Evolutionary conservation across 148 eudicot species (phyloP).

Genomic region (Chenopodium suecicum): DNA sequence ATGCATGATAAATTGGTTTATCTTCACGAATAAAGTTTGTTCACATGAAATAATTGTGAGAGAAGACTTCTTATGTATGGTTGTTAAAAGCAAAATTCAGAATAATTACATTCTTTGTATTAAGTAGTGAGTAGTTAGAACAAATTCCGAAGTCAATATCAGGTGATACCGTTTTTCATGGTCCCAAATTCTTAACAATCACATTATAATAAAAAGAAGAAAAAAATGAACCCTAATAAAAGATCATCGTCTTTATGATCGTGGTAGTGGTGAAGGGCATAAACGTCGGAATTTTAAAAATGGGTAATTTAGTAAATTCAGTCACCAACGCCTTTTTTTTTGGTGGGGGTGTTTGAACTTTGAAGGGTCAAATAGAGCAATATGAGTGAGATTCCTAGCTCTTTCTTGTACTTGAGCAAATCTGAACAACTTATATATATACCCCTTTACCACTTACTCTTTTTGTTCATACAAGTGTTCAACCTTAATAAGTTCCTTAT

Average conservation of each 20-base stretch:
- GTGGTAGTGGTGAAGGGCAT: too few relatives aligned
- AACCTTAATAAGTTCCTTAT: not conserved
- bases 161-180: not conserved
- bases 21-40: not conserved
- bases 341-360: not conserved
- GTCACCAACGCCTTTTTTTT: not conserved
- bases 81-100: not conserved
- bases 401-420: conserved; percentile 11
- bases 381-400: conserved; percentile 12
- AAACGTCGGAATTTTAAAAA: not conserved
- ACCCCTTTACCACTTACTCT: not conserved
- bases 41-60: conserved; percentile 20
- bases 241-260: not conserved
- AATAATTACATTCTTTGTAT: not conserved
- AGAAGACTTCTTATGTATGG: not conserved
- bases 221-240: not conserved
- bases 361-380: not conserved
- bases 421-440: conserved; percentile 15
- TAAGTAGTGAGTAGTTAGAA: not conserved
- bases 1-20: not conserved
- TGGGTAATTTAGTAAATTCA: not conserved
- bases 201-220: too few relatives aligned
- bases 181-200: too few relatives aligned
- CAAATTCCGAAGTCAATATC: not conserved
- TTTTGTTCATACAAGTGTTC: conserved; percentile 21